phyloP scores from a whole-genome alignment of 2,329 filamentous ascomycete species.

The Conoideocrella luteorostrata region DNA sequence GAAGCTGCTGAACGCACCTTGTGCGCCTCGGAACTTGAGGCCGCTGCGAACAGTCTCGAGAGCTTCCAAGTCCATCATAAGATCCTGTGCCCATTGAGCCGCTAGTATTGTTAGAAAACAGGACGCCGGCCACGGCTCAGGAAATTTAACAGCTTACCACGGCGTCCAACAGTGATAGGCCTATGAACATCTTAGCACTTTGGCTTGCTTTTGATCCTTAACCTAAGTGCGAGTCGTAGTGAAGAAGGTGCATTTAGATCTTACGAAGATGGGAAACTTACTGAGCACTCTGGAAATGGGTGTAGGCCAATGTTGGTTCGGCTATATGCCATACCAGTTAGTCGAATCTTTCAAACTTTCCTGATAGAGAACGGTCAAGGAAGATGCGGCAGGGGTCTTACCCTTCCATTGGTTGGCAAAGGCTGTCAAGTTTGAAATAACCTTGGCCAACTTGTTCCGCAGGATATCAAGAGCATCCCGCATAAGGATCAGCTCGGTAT shows the following conservation, averaged over 20 bases:
- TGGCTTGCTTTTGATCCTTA: neutral
- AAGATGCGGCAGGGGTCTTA: constrained; percentile 11
- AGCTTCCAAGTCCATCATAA: constrained; percentile 62
- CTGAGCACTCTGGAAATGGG: constrained; percentile 61
- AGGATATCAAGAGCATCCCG: constrained; percentile 63
- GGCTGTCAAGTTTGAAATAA: constrained; percentile 64
- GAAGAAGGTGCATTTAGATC: neutral
- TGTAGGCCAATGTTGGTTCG: constrained; percentile 68
- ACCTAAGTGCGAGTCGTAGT: neutral
- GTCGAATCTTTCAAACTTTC: neutral
- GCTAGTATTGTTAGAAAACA: constrained; percentile 10
- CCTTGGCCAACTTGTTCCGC: constrained; percentile 69
- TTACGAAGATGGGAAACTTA: constrained; percentile 1
- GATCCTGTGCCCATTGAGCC: constrained; percentile 63
- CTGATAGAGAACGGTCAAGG: neutral
- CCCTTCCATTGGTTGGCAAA: constrained; percentile 71
- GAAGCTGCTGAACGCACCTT: constrained; percentile 15
- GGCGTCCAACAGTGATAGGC: constrained; percentile 14
- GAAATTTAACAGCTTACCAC: constrained; percentile 9
- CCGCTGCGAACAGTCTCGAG: constrained; percentile 63
- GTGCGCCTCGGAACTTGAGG: constrained; percentile 69
- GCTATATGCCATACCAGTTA: constrained; percentile 5
- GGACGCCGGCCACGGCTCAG: constrained; percentile 26
- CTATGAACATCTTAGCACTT: constrained; percentile 7
- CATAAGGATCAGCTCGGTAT: constrained; percentile 68